phyloP scores from a whole-genome alignment of 148 eudicot genomes.

The Chenopodium album region DNA sequence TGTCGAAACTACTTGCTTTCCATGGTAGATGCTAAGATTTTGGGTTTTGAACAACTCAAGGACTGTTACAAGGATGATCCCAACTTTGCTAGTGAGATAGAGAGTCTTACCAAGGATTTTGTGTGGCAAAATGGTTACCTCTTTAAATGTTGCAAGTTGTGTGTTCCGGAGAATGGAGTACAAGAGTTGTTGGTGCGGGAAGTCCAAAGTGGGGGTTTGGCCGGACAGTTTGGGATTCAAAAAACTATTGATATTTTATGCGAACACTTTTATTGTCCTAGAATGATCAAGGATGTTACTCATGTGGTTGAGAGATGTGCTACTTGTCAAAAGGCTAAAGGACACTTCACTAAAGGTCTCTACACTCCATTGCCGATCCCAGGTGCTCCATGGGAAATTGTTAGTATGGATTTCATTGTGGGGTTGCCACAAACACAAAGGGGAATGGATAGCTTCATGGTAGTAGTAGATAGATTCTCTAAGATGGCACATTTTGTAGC shows the following conservation, averaged over 20 bases:
- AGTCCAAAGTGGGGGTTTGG: not conserved
- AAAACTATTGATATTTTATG: not conserved
- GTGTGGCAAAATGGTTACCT: not conserved
- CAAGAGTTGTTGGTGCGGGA: not conserved
- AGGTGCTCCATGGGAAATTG: not conserved
- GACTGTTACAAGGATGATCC: not conserved
- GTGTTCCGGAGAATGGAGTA: not conserved
- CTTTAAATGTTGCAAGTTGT: not conserved
- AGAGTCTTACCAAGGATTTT: too few relatives aligned
- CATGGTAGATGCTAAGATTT: not conserved
- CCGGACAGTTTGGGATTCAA: not conserved
- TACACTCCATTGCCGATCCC: not conserved
- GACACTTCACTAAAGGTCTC: not conserved
- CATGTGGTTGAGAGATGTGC: not conserved
- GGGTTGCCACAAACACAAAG: not conserved
- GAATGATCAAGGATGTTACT: not conserved
- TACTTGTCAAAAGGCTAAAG: not conserved
- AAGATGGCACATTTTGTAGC: not conserved
- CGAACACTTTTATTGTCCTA: not conserved
- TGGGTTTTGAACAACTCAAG: not conserved
- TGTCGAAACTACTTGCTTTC: not conserved
- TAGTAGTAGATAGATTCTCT: not conserved
- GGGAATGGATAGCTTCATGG: not conserved
- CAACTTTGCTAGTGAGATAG: not conserved
- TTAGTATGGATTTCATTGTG: constrained; percentile 9